Conservation (phyloP, 2,329 filamentous ascomycete species). For the Salinomyces thailandicus region DNA sequence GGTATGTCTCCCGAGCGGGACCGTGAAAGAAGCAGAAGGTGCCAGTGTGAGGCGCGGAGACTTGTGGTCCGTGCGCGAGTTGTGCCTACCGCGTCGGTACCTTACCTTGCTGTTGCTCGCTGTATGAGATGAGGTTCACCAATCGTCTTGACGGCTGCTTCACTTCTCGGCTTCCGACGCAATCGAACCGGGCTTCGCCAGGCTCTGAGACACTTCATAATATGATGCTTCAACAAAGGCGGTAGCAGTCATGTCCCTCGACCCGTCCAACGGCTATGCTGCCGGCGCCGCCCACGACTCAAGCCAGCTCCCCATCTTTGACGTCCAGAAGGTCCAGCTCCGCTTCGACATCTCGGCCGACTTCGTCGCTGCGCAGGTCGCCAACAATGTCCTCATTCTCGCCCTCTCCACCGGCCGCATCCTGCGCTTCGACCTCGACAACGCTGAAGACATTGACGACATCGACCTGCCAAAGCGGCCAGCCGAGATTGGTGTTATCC, state of each 20-base stretch:
- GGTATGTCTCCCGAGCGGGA: no score
- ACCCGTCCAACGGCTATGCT: not conserved
- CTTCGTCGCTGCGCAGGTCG: constrained; percentile 92
- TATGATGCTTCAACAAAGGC: no score
- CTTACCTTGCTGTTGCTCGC: no score
- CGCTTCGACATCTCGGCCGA: constrained; percentile 91
- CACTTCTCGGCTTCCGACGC: not conserved
- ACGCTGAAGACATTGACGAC: constrained; percentile 92
- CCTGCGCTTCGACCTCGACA: constrained; percentile 85
- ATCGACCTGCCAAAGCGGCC: constrained; percentile 93
- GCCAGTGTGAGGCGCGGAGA: no score
- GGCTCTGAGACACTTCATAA: no score
- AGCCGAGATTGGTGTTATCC: constrained; percentile 82
- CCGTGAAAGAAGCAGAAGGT: no score
- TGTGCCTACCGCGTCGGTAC: no score
- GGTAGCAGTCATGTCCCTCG: not conserved
- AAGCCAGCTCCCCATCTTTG: constrained; percentile 74
- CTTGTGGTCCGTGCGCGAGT: no score
- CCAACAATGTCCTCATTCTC: constrained; percentile 90
- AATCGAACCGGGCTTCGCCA: not conserved
- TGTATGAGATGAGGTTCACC: not conserved
- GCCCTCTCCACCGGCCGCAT: constrained; percentile 88
- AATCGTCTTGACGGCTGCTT: not conserved
- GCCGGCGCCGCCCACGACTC: constrained; percentile 28
- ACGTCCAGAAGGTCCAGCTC: constrained; percentile 82